Conservation (phyloP, 2,329 filamentous ascomycete genomes). For the Trichoderma sp. region DNA sequence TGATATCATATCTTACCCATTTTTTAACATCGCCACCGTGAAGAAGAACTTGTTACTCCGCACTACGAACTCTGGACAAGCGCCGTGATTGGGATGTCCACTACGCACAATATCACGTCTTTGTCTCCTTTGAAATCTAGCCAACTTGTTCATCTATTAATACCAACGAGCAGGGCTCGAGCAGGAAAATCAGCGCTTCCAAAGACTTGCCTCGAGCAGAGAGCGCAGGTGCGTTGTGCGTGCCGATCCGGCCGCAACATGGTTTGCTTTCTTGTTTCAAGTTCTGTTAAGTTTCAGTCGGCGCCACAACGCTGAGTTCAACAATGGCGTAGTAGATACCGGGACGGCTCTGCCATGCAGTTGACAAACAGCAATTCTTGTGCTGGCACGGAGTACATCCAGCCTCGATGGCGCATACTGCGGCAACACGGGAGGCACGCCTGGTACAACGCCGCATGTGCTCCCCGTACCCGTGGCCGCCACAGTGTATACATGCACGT, state of each 20-base stretch:
- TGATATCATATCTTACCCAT: constrained; percentile 16
- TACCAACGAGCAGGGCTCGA: neutral
- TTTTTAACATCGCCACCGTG: constrained; percentile 4
- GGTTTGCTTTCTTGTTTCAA: constrained; percentile 5
- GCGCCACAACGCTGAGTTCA: constrained; percentile 7
- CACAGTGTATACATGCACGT: neutral
- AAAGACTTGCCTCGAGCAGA: neutral
- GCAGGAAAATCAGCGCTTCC: neutral
- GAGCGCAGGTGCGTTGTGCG: constrained; percentile 1
- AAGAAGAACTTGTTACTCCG: neutral
- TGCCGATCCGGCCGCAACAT: constrained; percentile 12
- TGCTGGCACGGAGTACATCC: neutral
- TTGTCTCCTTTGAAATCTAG: neutral
- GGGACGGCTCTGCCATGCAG: neutral
- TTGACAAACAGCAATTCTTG: neutral
- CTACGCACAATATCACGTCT: neutral
- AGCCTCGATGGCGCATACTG: constrained; percentile 3
- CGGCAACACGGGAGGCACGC: neutral
- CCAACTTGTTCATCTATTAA: neutral
- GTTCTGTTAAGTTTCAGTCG: neutral
- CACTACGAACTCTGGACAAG: neutral
- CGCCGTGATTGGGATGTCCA: neutral
- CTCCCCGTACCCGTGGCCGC: neutral
- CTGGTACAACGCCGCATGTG: constrained; percentile 7
- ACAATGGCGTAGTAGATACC: neutral